Evolutionary conservation across 129 eudicot species (phyloP), one percentile per base, ranked within the genome.

Genomic region (Chrysanthemum seticuspe): DNA sequence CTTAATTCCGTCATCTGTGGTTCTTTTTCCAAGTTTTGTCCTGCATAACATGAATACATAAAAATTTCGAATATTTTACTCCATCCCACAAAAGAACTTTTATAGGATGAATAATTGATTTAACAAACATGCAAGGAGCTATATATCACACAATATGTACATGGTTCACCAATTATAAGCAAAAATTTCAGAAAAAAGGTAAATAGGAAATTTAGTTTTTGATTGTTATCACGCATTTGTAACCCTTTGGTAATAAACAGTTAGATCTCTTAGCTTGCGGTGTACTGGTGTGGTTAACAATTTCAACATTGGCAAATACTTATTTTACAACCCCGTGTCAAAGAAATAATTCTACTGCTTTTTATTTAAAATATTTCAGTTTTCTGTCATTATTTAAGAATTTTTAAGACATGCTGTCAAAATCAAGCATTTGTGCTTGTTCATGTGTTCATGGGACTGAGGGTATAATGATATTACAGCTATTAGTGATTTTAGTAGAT

Each of bases 11-110:
- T 81, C 60, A 92, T 85, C 48, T 80, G 86, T 44, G 98, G 87
- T 77, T 92, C 98, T 78, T 87, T 92, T 62, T 89, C 92, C 79
- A 92, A 78, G 84, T 92, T 92, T 56, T 78, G 83, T 79, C 96
- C 98, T 92, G 76, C 78, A 76, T 11, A 65, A 55, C 34, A 15
- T 66, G 62, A 59, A 76, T 58, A 47, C 59, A 48, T 67, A 6
- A 31, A 47, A 49, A 59, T 29, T 13, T 36, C 27, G 9, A 9
- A 53, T 34, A 45, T 34, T 19, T 18, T 58, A 56, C 53, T 9
- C 27, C 5, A 18, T 48, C 18, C 34, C 40, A 31, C 2, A 7
- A 29, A 18, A 34, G 7, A 5, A 9, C 3, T 7, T 3, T 36
- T 48, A 13, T 51, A 9, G 52, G 16, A 34, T 70, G 36, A 19